phyloP scores from a whole-genome alignment of 768 basidiomycete species.

The Amanita fuliginea region DNA sequence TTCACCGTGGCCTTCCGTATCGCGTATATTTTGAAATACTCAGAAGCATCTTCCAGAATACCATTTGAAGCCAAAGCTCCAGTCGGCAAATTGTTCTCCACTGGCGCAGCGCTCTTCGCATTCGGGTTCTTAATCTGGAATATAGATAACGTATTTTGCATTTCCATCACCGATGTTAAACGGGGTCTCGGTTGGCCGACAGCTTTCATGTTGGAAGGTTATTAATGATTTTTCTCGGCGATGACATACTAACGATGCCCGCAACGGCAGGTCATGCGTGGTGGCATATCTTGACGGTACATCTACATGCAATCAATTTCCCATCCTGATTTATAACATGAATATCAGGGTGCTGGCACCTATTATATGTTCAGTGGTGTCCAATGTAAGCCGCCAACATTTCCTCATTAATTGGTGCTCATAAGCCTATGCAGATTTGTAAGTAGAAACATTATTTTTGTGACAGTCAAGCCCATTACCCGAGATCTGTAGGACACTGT shows the following conservation, averaged over 20 bases:
- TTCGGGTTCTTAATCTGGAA: slow-evolving; percentile 72
- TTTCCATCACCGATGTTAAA: slow-evolving; percentile 44
- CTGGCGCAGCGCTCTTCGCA: slow-evolving; percentile 45
- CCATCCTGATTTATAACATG: background rate
- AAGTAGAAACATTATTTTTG: slow-evolving; percentile 15
- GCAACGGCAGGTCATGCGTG: slow-evolving; percentile 50
- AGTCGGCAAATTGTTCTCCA: slow-evolving; percentile 35
- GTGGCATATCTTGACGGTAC: slow-evolving; percentile 64
- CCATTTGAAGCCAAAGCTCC: slow-evolving; percentile 28
- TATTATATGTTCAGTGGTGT: slow-evolving; percentile 43
- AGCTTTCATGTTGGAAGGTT: slow-evolving; percentile 62
- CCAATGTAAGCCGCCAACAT: slow-evolving; percentile 27
- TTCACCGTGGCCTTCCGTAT: slow-evolving; percentile 36
- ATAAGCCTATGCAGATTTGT: slow-evolving; percentile 26
- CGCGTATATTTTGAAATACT: slow-evolving; percentile 37
- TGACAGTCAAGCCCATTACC: background rate
- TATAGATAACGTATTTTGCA: slow-evolving; percentile 70
- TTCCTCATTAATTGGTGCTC: background rate
- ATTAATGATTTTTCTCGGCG: too few relatives aligned
- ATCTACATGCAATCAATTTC: slow-evolving; percentile 9
- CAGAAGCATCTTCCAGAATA: slow-evolving; percentile 26
- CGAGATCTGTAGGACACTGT: slow-evolving; percentile 33
- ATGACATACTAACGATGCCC: background rate
- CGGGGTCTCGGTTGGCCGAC: slow-evolving; percentile 46
- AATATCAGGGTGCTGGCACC: slow-evolving; percentile 32